Evolutionary conservation across 495 filamentous ascomycete genomes (phyloP), one percentile per base, ranked within the genome.

Genomic region (Amniculicola lignicola): DNA sequence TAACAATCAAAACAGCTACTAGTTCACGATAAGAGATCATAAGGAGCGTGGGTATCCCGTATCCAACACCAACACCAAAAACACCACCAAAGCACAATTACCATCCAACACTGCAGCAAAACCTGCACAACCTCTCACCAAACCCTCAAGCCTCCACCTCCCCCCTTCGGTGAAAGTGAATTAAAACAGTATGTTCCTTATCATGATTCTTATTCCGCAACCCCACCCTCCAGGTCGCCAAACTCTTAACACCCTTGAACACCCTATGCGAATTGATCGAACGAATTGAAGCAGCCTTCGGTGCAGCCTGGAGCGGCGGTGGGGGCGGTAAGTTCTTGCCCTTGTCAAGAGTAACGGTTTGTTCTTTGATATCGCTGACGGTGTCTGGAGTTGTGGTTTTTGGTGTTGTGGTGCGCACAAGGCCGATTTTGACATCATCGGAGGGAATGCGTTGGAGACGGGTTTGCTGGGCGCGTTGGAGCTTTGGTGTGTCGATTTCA

Each of bases 171-270:
- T 57, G 54, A 29, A 57, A 57, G 29, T 57, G 54, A 21, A 57
- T 57, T 27, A 57, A 46, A 7, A 57, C 45, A 10, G 42, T 14
- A 25, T 57, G 54, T 22, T 57, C 55, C 31, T 59, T 59, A 15
- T 59, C 40, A 7, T 25, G 51, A 14, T 25, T 28, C 22, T 42
- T 51, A 28, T 59, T 25, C 40, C 33, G 51, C 48, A 59, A 27
- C 4, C 51, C 28, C 16, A 48, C 55, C 16, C 37, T 39, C 23
- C 40, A 59, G n/a, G 55, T 59, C 18, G 40, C 38, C 22, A 51
- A 29, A 35, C 55, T 59, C 37, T 36, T 41, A 3, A 46, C 22
- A 1, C 55, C 55, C 48, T 59, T 59, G 21, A 52, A 59, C 21
- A 11, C 39, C n/a, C 55, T 25, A 10, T 59, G 40, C 3, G 28